Evolutionary conservation across 2,329 filamentous ascomycete genomes (phyloP), one percentile per base, ranked within the genome.

Genomic region (Phaeosphaeria sp.): DNA sequence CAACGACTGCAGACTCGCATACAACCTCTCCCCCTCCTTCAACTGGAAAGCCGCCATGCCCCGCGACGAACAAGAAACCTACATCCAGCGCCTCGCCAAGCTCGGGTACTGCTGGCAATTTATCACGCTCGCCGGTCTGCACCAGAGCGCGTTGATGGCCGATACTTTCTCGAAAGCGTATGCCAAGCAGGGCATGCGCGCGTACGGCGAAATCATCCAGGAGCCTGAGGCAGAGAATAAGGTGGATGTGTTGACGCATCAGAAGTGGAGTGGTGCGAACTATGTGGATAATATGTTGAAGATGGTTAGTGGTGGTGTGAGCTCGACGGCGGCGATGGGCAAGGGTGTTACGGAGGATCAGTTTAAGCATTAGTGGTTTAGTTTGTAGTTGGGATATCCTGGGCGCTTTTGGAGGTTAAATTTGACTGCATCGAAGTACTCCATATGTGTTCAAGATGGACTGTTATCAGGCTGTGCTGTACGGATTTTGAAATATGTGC

Each of bases 41-140:
- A 99, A 99, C 87, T 99, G 95, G 95, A 98, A 98, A 84, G 86
- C 93, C 57, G 95, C 94, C 71, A 97, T 97, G 93, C 86, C 92
- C 45, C 88, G 91, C 66, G 84, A 86, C 52, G 94, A 98, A 78
- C 95, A 99, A 82, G 92, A 97, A 82, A 99, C 95, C 20, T 99
- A 98, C 83, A 99, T 99, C 82, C 84, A 89, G 63, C 91, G 95
- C 43, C 90, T 99, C 42, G 93, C 89, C 60, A 74, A 82, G 62
- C 87, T 99, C 49, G 95, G 95, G 63, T 99, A 99, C 87, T 96
- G 92, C 87, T 99, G 95, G 95, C 95, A 99, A 80, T 99, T 99
- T 85, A 99, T 99, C 83, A 99, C 95, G n/a, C 87, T 99, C 47
- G 95, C 94, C 5, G 95, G 95, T 67, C 86, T 99, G 75, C 95